Percentiles rank a stretch among this genome's conserved stretches.
phyloP scores from a whole-genome alignment of 805 yeast genomes.

The Diddensiella santjacobensis region DNA sequence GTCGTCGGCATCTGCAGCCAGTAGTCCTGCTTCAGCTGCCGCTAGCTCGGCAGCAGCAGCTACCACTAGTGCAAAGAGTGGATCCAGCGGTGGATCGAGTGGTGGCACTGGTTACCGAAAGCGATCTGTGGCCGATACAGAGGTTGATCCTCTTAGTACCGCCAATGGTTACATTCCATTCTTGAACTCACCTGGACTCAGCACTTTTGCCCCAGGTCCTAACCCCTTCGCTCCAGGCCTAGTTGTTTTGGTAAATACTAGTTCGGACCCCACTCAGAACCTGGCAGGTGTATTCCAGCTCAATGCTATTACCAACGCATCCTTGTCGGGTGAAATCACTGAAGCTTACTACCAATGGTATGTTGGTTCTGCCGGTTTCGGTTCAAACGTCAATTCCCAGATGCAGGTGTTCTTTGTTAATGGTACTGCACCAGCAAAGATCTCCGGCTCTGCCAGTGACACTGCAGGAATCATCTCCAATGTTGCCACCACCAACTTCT shows the following conservation, averaged over 20 bases:
- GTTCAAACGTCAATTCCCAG: not conserved
- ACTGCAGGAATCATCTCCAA: slow-evolving; percentile 5
- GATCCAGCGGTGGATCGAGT: not conserved
- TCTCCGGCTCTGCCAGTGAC: not conserved
- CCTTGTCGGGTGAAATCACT: not conserved
- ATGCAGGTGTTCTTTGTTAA: slow-evolving; percentile 5
- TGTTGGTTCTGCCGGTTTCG: slow-evolving; percentile 2
- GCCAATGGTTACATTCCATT: slow-evolving; percentile 5
- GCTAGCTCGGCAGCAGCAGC: not conserved
- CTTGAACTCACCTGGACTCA: slow-evolving; percentile 5
- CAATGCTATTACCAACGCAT: slow-evolving; percentile 5
- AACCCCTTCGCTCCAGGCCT: slow-evolving; percentile 5
- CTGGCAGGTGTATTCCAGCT: slow-evolving; percentile 8
- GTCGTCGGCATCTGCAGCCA: not conserved
- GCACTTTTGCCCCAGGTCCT: slow-evolving; percentile 5
- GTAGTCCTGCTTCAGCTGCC: slow-evolving; percentile 1
- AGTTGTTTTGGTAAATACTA: slow-evolving; percentile 1
- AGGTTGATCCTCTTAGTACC: not conserved
- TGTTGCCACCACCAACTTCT: slow-evolving; percentile 6
- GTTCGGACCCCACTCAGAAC: slow-evolving; percentile 10
- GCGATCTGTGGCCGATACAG: not conserved
- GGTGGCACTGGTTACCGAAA: slow-evolving; percentile 4
- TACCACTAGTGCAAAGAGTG: not conserved
- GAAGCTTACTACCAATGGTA: slow-evolving; percentile 6
- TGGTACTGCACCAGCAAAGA: slow-evolving; percentile 7